These are phyloP conservation scores for Gonium pectorale DNA, from an alignment of 139 green algal species.

Conservation along the genomic window DNA sequence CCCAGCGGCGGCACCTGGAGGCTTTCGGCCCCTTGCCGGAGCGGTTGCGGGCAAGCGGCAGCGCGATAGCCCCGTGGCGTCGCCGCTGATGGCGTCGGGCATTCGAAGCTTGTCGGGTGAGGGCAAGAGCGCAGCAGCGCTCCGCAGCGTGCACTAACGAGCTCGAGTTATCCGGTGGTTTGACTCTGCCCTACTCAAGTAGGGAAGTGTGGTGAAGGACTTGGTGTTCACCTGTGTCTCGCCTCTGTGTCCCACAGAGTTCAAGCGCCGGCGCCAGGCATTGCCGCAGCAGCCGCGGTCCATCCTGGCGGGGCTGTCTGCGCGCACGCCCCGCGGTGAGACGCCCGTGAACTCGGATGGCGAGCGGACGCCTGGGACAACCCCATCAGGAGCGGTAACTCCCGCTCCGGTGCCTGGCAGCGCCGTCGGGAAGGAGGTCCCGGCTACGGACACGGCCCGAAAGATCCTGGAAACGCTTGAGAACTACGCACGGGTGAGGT, in stretches of 20 bases:
- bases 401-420: background rate
- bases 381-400: background rate
- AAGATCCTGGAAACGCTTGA: constrained; percentile 53
- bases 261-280: constrained; percentile 48
- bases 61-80: constrained; percentile 17
- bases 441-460: constrained; percentile 49
- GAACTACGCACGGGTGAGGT: constrained; percentile 50
- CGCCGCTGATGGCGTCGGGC: constrained; percentile 17
- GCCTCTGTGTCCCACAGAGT: constrained; percentile 37
- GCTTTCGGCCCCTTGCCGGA: constrained; percentile 4
- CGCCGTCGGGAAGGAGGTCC: background rate
- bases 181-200: no score
- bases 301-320: constrained; percentile 32
- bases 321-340: background rate
- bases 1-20: background rate
- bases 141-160: no score
- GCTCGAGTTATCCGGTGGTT: no score
- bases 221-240: no score
- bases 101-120: constrained; percentile 35
- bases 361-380: constrained; percentile 7
- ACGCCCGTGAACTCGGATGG: constrained; percentile 3
- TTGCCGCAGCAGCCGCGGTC: constrained; percentile 39
- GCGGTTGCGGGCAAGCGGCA: constrained; percentile 5
- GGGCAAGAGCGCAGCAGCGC: no score
- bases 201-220: no score